Evolutionary conservation across 2,329 filamentous ascomycete genomes (phyloP).

Genomic region (Coniochaeta sp.): DNA sequence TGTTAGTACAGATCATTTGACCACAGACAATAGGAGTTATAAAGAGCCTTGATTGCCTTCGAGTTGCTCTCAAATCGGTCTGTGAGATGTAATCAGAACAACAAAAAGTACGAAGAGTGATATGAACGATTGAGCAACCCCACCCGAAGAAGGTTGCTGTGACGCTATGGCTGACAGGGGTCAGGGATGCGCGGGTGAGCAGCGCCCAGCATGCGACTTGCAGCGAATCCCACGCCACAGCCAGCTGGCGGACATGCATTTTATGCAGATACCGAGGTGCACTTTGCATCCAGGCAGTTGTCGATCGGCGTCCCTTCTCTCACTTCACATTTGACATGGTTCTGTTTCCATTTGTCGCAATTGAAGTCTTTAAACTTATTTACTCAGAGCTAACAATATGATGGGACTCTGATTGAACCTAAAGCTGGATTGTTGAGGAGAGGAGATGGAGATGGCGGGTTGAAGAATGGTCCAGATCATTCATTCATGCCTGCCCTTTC

Average conservation of each 20-base stretch:
- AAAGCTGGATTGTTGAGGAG: no score
- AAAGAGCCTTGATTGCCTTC: no score
- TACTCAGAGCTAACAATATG: no score
- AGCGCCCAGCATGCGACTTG: neutral
- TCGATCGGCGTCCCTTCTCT: neutral
- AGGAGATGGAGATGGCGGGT: neutral
- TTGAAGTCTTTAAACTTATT: no score
- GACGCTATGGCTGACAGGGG: constrained; percentile 1
- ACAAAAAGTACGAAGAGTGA: neutral
- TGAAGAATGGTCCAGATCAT: neutral
- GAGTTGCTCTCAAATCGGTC: no score
- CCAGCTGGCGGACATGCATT: neutral
- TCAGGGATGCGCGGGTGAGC: constrained; percentile 3
- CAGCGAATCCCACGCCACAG: neutral
- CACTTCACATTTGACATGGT: no score
- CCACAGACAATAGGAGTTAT: no score
- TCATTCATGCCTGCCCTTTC: neutral
- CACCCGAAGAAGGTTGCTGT: neutral
- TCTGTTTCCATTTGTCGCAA: no score
- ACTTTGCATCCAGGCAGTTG: neutral
- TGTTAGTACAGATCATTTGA: no score
- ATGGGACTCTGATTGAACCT: no score
- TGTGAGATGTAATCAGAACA: no score
- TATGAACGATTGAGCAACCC: neutral
- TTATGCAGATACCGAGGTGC: neutral